Conservation (phyloP, 2,329 filamentous ascomycete species). For the Endocalyx cinctus region DNA sequence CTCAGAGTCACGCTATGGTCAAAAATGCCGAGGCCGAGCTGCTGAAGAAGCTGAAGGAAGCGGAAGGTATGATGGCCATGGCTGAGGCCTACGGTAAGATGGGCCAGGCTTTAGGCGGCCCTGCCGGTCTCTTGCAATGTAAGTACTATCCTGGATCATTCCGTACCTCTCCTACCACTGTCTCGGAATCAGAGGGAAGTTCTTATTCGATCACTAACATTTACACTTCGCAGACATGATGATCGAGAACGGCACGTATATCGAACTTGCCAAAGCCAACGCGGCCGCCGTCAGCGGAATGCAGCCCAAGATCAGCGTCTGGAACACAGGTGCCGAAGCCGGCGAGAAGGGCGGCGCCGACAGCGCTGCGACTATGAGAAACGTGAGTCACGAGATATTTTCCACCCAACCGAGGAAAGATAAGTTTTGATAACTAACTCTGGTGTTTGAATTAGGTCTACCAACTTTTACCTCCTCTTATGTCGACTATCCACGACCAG, state of each 20-base stretch:
- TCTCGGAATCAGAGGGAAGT: no score
- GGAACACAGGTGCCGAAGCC: conserved; percentile 67
- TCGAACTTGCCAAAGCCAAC: conserved; percentile 73
- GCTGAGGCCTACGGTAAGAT: conserved; percentile 75
- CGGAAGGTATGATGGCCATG: conserved; percentile 72
- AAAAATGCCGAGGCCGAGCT: conserved; percentile 52
- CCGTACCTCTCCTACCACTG: no score
- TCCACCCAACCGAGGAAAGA: no score
- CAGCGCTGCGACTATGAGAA: conserved; percentile 61
- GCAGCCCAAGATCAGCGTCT: conserved; percentile 85
- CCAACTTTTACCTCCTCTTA: conserved; percentile 76
- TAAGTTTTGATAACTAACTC: not conserved
- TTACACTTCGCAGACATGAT: no score
- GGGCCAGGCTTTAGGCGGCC: conserved; percentile 69
- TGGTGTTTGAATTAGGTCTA: conserved; percentile 47
- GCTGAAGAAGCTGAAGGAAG: conserved; percentile 63
- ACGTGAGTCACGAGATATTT: conserved; percentile 32
- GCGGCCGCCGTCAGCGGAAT: conserved; percentile 70
- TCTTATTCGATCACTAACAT: no score
- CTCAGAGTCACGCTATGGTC: conserved; percentile 32
- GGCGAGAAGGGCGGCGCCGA: conserved; percentile 44
- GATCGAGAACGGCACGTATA: conserved; percentile 77
- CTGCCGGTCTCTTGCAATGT: conserved; percentile 73
- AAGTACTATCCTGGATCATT: no score
- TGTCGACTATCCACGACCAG: conserved; percentile 84